Percentiles rank a stretch among this genome's conserved stretches.
These are phyloP conservation scores for Talaromyces liani DNA, from an alignment of 495 filamentous ascomycete genomes.

Conservation along the genomic window DNA sequence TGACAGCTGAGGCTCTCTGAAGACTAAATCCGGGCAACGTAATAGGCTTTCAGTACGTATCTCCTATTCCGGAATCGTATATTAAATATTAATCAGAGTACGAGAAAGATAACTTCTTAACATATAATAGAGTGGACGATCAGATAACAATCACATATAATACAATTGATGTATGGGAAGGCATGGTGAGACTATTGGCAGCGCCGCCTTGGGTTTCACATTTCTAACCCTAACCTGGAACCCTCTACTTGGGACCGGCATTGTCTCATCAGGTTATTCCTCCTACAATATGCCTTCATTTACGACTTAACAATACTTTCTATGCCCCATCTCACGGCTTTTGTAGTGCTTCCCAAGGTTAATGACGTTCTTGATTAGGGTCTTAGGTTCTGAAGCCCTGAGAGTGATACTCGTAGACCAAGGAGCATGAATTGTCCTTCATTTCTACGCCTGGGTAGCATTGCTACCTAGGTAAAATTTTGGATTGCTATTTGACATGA, in stretches of 20 bases:
- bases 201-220: neutral
- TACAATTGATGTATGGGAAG: neutral
- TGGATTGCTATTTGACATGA: neutral
- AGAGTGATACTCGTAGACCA: neutral
- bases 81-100: neutral
- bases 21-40: neutral
- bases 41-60: neutral
- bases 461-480: neutral
- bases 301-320: neutral
- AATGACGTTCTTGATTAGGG: neutral
- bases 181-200: neutral
- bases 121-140: neutral
- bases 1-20: neutral
- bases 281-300: neutral
- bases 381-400: neutral
- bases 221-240: slow-evolving; percentile 2
- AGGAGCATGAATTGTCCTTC: neutral
- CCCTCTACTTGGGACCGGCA: neutral
- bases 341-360: neutral
- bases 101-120: too few relatives aligned
- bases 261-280: neutral
- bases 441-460: neutral
- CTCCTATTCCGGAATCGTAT: neutral
- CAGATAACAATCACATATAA: neutral
- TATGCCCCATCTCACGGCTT: too few relatives aligned